Conservation (phyloP, 805 yeast genomes). For the Yarrowia sp. region DNA sequence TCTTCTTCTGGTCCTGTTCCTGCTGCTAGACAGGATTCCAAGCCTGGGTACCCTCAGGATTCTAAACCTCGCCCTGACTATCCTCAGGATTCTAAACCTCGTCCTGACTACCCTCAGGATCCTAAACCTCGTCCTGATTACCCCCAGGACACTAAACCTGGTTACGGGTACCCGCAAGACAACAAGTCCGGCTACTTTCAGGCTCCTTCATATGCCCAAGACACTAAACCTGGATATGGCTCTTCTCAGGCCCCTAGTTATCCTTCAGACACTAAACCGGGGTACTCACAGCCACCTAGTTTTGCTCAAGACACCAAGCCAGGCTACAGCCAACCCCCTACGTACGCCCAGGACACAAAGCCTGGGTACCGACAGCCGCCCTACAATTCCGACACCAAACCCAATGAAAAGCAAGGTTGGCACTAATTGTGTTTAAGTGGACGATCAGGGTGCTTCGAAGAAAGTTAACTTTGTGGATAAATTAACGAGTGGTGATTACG, state of each 20-base stretch:
- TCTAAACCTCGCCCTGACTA: constrained; percentile 7
- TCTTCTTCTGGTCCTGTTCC: constrained; percentile 3
- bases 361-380: constrained; percentile 21
- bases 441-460: constrained; percentile 1
- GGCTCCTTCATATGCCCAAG: constrained; percentile 6
- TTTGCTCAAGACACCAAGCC: constrained; percentile 1
- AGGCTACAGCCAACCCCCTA: not conserved
- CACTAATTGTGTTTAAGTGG: not conserved
- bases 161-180: not conserved
- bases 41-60: constrained; percentile 10
- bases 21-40: not conserved
- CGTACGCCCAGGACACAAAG: constrained; percentile 10
- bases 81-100: not conserved
- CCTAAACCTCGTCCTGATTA: not conserved
- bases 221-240: constrained; percentile 3
- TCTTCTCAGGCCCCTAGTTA: not conserved
- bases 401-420: constrained; percentile 38
- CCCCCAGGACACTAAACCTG: constrained; percentile 10
- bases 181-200: not conserved
- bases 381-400: constrained; percentile 14
- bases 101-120: not conserved
- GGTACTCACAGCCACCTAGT: not conserved
- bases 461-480: not conserved
- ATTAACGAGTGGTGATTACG: too few species aligned
- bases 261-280: not conserved